A percentile compares a stretch with the other conserved stretches of the same genome.
Evolutionary conservation across 1,139 yeast genomes (phyloP).

Genomic region (Scheffersomyces stambukii): DNA sequence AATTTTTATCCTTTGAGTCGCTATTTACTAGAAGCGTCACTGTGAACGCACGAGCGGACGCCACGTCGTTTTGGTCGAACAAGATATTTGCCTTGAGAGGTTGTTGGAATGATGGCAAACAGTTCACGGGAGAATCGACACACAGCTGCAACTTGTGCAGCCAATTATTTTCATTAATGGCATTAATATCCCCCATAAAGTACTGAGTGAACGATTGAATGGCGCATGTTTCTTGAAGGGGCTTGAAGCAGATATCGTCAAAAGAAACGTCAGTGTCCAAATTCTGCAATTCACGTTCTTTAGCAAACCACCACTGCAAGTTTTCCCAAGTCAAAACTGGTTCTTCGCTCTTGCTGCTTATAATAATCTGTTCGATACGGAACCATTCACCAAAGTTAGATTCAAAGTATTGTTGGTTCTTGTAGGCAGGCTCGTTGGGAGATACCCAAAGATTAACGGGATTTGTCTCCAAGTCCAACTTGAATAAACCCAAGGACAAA

Average conservation of each 20-base stretch:
- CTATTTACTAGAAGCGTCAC: slow-evolving; percentile 62
- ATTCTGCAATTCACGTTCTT: slow-evolving; percentile 52
- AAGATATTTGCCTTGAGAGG: slow-evolving; percentile 72
- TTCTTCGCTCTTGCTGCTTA: slow-evolving; percentile 61
- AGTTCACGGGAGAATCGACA: slow-evolving; percentile 77
- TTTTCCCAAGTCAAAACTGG: slow-evolving; percentile 60
- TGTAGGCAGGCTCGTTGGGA: slow-evolving; percentile 66
- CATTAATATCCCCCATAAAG: slow-evolving; percentile 59
- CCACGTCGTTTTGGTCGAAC: slow-evolving; percentile 50
- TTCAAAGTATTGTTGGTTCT: slow-evolving; percentile 70
- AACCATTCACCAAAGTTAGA: slow-evolving; percentile 87
- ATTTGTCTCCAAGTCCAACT: slow-evolving; percentile 62
- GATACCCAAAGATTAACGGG: slow-evolving; percentile 92
- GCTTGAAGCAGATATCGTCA: slow-evolving; percentile 79
- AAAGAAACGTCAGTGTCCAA: slow-evolving; percentile 29
- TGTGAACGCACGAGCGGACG: slow-evolving; percentile 66
- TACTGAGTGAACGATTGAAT: slow-evolving; percentile 91
- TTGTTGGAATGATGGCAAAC: slow-evolving; percentile 87
- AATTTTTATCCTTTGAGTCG: slow-evolving; percentile 26
- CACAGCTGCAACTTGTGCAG: slow-evolving; percentile 50
- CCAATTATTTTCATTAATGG: slow-evolving; percentile 56
- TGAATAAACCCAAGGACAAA: slow-evolving; percentile 50
- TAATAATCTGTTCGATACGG: slow-evolving; percentile 78
- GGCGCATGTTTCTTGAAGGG: slow-evolving; percentile 73
- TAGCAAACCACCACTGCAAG: slow-evolving; percentile 83